These are phyloP conservation scores for Fagus sylvatica DNA, from an alignment of 306 rosid species.

Conservation along the genomic window DNA sequence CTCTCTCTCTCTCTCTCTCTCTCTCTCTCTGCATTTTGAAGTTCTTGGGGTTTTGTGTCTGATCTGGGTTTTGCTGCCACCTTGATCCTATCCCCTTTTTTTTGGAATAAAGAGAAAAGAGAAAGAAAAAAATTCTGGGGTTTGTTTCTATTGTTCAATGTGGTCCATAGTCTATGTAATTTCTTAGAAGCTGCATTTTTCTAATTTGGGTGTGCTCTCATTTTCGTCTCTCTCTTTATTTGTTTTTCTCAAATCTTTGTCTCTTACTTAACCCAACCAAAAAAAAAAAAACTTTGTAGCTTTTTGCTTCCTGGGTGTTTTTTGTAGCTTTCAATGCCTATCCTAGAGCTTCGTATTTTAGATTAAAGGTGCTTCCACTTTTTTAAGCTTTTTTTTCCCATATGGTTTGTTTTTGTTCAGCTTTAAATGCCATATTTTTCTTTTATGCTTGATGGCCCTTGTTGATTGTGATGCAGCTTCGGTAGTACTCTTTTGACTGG, in stretches of 20 bases:
- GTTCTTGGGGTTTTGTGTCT: background rate
- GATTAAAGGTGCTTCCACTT: constrained; percentile 19
- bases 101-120: background rate
- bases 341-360: constrained; percentile 6
- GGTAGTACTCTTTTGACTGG: constrained; percentile 10
- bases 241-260: background rate
- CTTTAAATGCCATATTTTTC: constrained; percentile 2
- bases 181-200: constrained; percentile 3
- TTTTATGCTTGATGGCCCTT: constrained; percentile 4
- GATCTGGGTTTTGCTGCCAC: constrained; percentile 9
- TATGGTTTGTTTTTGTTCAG: background rate
- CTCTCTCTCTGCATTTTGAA: background rate
- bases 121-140: background rate
- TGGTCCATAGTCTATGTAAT: background rate
- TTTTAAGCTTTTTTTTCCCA: background rate
- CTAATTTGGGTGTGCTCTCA: constrained; percentile 11
- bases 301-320: background rate
- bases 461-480: constrained; percentile 27
- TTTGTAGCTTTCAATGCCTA: background rate
- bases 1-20: background rate
- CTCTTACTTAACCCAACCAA: background rate
- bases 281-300: too few species aligned
- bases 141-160: background rate
- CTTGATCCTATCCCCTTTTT: background rate
- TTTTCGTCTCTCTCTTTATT: background rate